These are phyloP conservation scores for Cladosporium sp. DNA, from an alignment of 2,329 filamentous ascomycete genomes.

Conservation along the genomic window DNA sequence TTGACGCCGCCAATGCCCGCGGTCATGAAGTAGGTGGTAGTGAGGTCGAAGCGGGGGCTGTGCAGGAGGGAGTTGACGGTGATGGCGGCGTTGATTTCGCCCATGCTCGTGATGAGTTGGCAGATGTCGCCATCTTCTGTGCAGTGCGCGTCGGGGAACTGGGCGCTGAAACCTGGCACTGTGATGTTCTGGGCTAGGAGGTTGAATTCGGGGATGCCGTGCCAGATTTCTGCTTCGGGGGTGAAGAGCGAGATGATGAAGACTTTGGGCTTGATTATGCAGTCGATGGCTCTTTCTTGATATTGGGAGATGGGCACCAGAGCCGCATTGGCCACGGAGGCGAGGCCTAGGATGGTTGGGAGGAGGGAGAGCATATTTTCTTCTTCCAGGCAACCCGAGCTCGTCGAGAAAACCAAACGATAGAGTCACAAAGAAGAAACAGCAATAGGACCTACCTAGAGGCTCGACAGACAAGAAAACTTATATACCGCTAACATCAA, in stretches of 20 bases:
- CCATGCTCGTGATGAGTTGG: slow-evolving; percentile 59
- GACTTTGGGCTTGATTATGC: slow-evolving; percentile 50
- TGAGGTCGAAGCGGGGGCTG: slow-evolving; percentile 59
- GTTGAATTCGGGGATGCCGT: slow-evolving; percentile 29
- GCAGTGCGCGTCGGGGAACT: slow-evolving; percentile 52
- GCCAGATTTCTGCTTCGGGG: slow-evolving; percentile 46
- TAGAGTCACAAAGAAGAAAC: background rate
- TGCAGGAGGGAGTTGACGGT: slow-evolving; percentile 61
- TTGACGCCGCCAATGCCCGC: slow-evolving; percentile 71
- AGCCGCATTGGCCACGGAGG: slow-evolving; percentile 2
- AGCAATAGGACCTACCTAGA: background rate
- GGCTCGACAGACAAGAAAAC: no score
- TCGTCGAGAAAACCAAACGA: background rate
- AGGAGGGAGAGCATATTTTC: background rate
- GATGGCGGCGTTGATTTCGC: slow-evolving; percentile 68
- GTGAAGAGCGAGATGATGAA: slow-evolving; percentile 59
- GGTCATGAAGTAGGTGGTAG: slow-evolving; percentile 64
- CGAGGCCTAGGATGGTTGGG: background rate
- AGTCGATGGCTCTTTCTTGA: slow-evolving; percentile 1
- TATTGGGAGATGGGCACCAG: slow-evolving; percentile 1
- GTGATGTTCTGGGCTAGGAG: slow-evolving; percentile 32
- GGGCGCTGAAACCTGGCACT: slow-evolving; percentile 28
- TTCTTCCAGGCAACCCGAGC: background rate
- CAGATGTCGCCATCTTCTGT: slow-evolving; percentile 57
- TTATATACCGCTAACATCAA: background rate